Evolutionary conservation across 176 grass and related monocot genomes (phyloP).

Genomic region (Sorghum bicolor): DNA sequence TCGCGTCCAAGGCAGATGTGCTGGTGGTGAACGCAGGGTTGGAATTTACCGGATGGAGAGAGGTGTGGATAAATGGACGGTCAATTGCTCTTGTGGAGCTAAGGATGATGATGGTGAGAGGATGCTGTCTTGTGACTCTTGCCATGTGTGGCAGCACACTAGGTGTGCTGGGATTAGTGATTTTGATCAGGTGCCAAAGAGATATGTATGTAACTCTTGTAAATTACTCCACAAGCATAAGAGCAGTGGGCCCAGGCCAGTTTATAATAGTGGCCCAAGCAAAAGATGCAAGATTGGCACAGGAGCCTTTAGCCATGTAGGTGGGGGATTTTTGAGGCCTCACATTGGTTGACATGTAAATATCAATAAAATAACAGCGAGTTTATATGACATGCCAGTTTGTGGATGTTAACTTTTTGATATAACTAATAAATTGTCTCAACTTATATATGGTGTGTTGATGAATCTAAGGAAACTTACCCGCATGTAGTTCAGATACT

Average conservation of each 20-base stretch:
- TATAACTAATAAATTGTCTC: neutral
- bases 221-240: conserved; percentile 28
- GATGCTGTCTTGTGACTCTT: conserved; percentile 79
- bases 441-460: neutral
- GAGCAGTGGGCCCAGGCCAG: neutral
- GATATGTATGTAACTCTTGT: conserved; percentile 67
- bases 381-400: neutral
- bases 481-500: too few relatives aligned
- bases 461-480: neutral
- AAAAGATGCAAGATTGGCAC: conserved; percentile 37
- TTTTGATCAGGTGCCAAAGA: conserved; percentile 54
- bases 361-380: neutral
- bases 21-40: conserved; percentile 27
- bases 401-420: neutral
- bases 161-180: conserved; percentile 73
- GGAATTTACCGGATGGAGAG: conserved; percentile 61
- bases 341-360: conserved; percentile 39
- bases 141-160: conserved; percentile 76
- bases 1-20: conserved; percentile 38
- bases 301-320: conserved; percentile 28
- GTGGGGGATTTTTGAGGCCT: conserved; percentile 29
- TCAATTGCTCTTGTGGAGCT: conserved; percentile 69
- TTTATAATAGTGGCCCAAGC: conserved; percentile 24
- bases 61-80: conserved; percentile 64
- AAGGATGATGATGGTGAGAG: conserved; percentile 79